Evolutionary conservation across 2,329 filamentous ascomycete species (phyloP).

Genomic region (Trichoderma cornu-damae): DNA sequence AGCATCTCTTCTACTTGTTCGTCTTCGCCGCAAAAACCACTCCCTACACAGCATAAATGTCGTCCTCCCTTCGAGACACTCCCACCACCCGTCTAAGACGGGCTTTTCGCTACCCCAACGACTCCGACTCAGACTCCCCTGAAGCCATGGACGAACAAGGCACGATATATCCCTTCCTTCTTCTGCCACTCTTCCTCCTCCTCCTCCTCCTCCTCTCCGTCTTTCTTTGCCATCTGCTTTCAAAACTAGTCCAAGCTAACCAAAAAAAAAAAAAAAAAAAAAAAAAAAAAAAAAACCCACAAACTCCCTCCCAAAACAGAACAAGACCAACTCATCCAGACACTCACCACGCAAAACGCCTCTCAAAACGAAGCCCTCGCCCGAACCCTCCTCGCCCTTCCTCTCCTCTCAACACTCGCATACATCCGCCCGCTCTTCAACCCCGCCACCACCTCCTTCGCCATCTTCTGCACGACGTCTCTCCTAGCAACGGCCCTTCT

Average conservation of each 20-base stretch:
- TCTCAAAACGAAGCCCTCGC: constrained; percentile 54
- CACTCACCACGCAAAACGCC: constrained; percentile 51
- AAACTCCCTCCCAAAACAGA: constrained; percentile 42
- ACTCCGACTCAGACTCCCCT: constrained; percentile 46
- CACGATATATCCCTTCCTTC: constrained; percentile 27
- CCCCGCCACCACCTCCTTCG: constrained; percentile 38
- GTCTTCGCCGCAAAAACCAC: background rate
- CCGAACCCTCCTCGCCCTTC: constrained; percentile 55
- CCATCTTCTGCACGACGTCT: constrained; percentile 57
- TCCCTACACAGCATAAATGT: constrained; percentile 22
- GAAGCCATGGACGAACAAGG: constrained; percentile 73
- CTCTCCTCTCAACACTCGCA: constrained; percentile 49
- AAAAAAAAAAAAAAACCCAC: background rate
- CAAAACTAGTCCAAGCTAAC: background rate
- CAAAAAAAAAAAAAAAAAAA: no score
- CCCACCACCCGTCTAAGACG: constrained; percentile 61
- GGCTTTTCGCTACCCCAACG: constrained; percentile 72
- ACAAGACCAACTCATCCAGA: constrained; percentile 58
- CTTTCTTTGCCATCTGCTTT: no score
- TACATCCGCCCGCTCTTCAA: constrained; percentile 42
- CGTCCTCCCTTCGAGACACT: constrained; percentile 20
- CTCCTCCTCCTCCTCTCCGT: background rate
- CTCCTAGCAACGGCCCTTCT: constrained; percentile 59
- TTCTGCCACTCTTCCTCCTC: background rate
- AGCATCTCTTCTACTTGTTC: background rate